Conservation (phyloP, 805 yeast species). For the Millerozyma acaciae region DNA sequence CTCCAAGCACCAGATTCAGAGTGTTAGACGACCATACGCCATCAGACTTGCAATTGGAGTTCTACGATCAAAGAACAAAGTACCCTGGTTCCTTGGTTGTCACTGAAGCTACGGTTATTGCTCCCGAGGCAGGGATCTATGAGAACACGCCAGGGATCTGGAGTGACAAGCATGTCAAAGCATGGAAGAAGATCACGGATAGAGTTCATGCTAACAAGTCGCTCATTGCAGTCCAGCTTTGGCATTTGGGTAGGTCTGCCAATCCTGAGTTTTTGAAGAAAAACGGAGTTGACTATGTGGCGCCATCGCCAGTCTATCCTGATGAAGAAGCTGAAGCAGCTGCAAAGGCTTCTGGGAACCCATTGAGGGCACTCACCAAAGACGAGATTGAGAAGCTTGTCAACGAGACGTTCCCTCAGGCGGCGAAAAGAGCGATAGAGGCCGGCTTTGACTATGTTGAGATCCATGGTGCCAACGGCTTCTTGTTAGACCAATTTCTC, state of each 20-base stretch:
- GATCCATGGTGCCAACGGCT: constrained; percentile 40
- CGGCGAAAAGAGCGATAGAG: constrained; percentile 25
- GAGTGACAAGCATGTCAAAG: constrained; percentile 42
- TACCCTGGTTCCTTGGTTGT: constrained; percentile 28
- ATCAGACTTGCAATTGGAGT: constrained; percentile 22
- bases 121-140: constrained; percentile 37
- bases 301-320: constrained; percentile 14
- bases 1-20: constrained; percentile 27
- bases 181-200: constrained; percentile 47
- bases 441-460: constrained; percentile 41
- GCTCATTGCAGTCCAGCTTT: constrained; percentile 45
- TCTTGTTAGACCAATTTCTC: constrained; percentile 34
- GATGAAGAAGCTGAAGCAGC: constrained; percentile 12
- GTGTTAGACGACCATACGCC: constrained; percentile 22
- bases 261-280: constrained; percentile 20
- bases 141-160: constrained; percentile 48
- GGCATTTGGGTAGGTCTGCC: constrained; percentile 48
- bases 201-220: constrained; percentile 45
- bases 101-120: constrained; percentile 30
- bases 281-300: constrained; percentile 14
- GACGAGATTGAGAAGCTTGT: constrained; percentile 20
- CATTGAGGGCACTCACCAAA: constrained; percentile 15
- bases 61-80: constrained; percentile 28
- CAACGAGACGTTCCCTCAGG: constrained; percentile 17
- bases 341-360: constrained; percentile 17